These are phyloP conservation scores for Monosporascus sp. DNA, from an alignment of 2,329 filamentous ascomycete genomes.

Conservation along the genomic window DNA sequence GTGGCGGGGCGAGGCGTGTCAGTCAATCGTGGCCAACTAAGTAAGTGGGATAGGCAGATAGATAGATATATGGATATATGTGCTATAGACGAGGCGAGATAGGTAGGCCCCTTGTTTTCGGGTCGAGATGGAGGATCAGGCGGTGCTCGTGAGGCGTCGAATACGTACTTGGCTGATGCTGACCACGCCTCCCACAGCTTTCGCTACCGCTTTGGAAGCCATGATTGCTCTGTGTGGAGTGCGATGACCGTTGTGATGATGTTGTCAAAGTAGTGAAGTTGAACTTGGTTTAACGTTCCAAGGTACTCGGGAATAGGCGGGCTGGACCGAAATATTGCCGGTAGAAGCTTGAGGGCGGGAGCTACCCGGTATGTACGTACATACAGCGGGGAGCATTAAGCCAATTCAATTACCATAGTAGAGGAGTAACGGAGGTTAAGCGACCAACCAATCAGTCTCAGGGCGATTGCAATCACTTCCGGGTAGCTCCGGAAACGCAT, in stretches of 20 bases:
- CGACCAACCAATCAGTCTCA: background rate
- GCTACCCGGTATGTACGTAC: no score
- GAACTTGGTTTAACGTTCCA: slow-evolving; percentile 14
- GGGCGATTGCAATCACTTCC: background rate
- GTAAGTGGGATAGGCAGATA: background rate
- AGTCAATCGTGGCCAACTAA: slow-evolving; percentile 2
- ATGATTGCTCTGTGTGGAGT: slow-evolving; percentile 38
- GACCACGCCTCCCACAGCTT: slow-evolving; percentile 49
- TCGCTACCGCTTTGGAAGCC: slow-evolving; percentile 56
- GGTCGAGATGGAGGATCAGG: background rate
- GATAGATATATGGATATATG: no score
- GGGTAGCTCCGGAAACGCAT: background rate
- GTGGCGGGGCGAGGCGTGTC: slow-evolving; percentile 9
- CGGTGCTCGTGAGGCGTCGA: background rate
- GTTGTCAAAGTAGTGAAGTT: slow-evolving; percentile 14
- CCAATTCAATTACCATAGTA: background rate
- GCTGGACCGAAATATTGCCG: background rate
- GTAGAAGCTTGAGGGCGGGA: background rate
- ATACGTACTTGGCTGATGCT: slow-evolving; percentile 53
- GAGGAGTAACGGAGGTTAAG: background rate
- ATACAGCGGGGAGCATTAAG: background rate
- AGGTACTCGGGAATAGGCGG: slow-evolving; percentile 13
- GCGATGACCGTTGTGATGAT: slow-evolving; percentile 12
- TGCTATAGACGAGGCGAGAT: background rate
- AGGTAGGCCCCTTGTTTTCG: background rate